Base-by-base conservation (phyloP, 257 asterid species). In the Lycium ferocissimum region DNA sequence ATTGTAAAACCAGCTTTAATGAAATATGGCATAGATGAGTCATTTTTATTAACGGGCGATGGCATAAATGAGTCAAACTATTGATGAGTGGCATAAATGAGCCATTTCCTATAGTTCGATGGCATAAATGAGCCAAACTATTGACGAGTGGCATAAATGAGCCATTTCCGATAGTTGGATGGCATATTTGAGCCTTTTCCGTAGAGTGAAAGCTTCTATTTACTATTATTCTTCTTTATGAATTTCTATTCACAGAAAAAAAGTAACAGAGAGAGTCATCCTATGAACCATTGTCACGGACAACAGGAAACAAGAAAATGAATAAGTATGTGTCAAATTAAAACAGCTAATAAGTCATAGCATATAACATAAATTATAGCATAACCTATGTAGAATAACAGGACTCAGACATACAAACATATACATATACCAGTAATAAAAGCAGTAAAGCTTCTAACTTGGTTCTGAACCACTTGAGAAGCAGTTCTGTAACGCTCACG, bases 401-500 rank as follows among this genome's bases (percentile, higher is more conserved):
- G 49, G 79, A 83, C 87, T 89, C 82, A 87, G 87, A 83, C 87
- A 90, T 87, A 86, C 93, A 88, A 86, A 86, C 88, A 84, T 86
- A 91, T 87, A 86, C 93, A 91, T 87, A 83, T 89, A 89, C 90
- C 91, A 88, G 88, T 79, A 90, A 71, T 86, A 86, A 92, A 91
- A 92, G 93, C 85, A 89, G 87, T 90, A 86, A 88, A 90, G 97
- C 92, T 88, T 92, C 98, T 95, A 92, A 94, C 98, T 93, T 96
- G 99, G 92, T 93, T 96, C 90, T 96, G 97, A 87, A 94, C 96
- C 93, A 96, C 98, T 94, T 91, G 98, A 86, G 99, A 96, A 92
- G 99, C 99, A 89, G 99, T 89, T 89, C 99, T 91, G 94, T 96
- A 96, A 73, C 99, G 98, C 76, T 96, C 96, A 63, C 97, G 98